Evolutionary conservation across 106 monocot species (phyloP), one percentile per base, ranked within the genome.

Genomic region (Posidonia australis): DNA sequence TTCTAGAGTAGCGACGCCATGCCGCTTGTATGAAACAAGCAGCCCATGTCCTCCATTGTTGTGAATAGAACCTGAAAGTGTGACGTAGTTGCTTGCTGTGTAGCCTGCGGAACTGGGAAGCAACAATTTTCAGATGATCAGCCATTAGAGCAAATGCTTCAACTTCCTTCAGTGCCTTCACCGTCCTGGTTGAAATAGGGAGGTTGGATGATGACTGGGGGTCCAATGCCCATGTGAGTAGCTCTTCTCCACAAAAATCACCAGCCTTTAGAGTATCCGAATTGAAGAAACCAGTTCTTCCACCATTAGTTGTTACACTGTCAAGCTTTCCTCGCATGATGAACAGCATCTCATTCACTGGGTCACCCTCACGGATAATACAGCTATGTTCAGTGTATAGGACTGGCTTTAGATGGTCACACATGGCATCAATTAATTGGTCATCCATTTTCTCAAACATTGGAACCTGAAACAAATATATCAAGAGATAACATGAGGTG

Each of bases 201-300:
- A 85, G 80, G 72, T 66, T 80, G 46, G 81, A 69, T 9, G 77
- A 64, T 43, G 81, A 78, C 30, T 78, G 62, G 6, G 84, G 84
- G 31, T 85, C 84, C 45, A 85, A 55, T 23, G 80, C 84, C 84
- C 84, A 85, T 0, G 84, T 85, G 10, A 81, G 66, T 9, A 85
- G 81, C 60, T 85, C 84, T 55, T 85, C 84, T 16, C 84, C 84
- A 42, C 84, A 85, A 44, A 85, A 85, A 51, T 85, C 84, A 0
- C 84, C 81, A 23, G 67, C 74, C 26, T 79, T 79, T 42, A 85
- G 74, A 28, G 52, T 54, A 56, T 81, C 75, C 9, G 77, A 67
- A 68, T 85, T 85, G 42, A 85, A 75, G 61, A 85, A 85, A 44
- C 84, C 84, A 32, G 72, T 85, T 67, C 84, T 70, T 22, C 84